phyloP scores from a whole-genome alignment of 306 rosid genomes.

The Gastrolobium bilobum region DNA sequence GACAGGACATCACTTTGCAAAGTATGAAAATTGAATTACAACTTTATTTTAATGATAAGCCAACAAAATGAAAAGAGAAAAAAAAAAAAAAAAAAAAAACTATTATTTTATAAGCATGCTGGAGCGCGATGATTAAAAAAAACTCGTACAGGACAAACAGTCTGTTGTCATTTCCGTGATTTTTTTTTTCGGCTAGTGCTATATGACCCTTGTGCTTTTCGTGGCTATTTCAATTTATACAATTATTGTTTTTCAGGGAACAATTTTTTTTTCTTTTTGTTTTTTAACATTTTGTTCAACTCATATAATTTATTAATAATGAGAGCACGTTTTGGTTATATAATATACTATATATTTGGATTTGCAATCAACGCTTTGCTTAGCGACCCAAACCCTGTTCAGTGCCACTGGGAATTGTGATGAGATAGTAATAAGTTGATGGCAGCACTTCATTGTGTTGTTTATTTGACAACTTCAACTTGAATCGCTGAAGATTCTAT shows the following conservation, averaged over 20 bases:
- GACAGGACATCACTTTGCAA: not conserved
- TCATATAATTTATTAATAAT: not conserved
- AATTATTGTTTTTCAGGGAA: constrained; percentile 7
- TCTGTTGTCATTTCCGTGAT: not conserved
- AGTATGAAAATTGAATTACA: constrained; percentile 1
- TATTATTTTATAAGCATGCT: not conserved
- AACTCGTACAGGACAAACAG: not conserved
- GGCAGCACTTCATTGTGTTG: not conserved
- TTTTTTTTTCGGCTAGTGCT: not conserved
- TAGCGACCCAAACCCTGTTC: not conserved
- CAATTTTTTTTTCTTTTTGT: not conserved
- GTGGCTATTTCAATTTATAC: not conserved
- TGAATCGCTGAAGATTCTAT: not conserved
- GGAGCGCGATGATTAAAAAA: not conserved
- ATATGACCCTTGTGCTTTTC: not conserved
- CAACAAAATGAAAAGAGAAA: not conserved
- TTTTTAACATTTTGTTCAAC: not conserved
- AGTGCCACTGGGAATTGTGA: not conserved
- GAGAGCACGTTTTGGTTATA: not conserved
- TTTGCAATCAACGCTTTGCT: not conserved
- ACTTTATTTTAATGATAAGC: not conserved
- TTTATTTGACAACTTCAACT: not conserved
- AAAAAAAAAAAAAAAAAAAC: not conserved
- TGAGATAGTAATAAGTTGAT: not conserved
- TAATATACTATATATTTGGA: not conserved